phyloP scores from a whole-genome alignment of 148 eudicot species.

The Euryodendron excelsum region DNA sequence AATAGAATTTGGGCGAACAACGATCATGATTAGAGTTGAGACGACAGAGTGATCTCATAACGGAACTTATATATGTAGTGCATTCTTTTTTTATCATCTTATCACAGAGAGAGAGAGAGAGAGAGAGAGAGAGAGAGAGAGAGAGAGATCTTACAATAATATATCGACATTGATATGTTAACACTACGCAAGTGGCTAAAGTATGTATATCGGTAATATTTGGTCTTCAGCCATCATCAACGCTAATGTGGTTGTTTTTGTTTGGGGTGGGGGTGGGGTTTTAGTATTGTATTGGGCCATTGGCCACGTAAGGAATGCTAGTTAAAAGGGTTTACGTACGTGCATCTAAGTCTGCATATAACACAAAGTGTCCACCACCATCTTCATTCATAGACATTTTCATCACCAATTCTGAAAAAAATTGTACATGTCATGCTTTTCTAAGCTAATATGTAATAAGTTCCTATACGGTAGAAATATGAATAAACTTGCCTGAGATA shows the following conservation, averaged over 20 bases:
- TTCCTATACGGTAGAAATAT: too few relatives aligned
- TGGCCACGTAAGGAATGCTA: too few relatives aligned
- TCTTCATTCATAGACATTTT: too few relatives aligned
- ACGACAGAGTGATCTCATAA: constrained; percentile 19
- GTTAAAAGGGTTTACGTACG: too few relatives aligned
- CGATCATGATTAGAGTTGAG: constrained; percentile 24
- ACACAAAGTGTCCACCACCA: too few relatives aligned
- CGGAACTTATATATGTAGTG: constrained; percentile 13
- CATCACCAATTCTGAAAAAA: too few relatives aligned
- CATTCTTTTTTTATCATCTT: not conserved
- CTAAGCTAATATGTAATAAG: too few relatives aligned
- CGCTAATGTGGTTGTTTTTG: not conserved
- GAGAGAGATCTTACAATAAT: not conserved
- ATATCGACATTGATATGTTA: not conserved
- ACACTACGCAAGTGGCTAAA: not conserved
- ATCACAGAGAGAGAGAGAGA: not conserved
- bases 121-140: not conserved
- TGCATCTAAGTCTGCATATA: too few relatives aligned
- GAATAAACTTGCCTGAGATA: too few relatives aligned
- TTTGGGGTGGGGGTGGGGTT: too few relatives aligned
- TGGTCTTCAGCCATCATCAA: not conserved
- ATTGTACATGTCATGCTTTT: too few relatives aligned
- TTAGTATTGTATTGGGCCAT: too few relatives aligned
- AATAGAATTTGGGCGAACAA: not conserved
- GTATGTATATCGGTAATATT: not conserved